Conservation (phyloP, 352 stramenopile species). For the Globisporangium perplexum region DNA sequence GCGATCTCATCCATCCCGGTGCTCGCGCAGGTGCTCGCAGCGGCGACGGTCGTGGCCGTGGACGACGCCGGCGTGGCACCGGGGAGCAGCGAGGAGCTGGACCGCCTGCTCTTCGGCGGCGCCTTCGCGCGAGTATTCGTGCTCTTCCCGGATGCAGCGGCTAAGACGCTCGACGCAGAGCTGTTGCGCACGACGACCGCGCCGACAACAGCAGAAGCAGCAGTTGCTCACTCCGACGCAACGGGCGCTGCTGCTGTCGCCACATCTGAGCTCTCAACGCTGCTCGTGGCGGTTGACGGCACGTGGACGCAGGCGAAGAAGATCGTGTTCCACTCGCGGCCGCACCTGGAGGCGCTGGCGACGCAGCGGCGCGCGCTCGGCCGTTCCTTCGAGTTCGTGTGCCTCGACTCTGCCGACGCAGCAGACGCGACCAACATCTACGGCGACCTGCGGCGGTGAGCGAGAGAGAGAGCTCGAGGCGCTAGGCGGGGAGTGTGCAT, state of each 20-base stretch:
- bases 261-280: background rate
- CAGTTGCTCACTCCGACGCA: background rate
- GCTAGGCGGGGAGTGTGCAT: background rate
- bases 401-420: conserved; percentile 18
- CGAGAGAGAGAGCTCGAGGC: background rate
- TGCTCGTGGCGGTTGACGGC: conserved; percentile 69
- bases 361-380: conserved; percentile 15
- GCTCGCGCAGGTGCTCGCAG: conserved; percentile 41
- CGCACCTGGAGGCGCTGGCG: conserved; percentile 32
- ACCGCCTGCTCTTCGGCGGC: conserved; percentile 25
- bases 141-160: conserved; percentile 36
- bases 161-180: conserved; percentile 17
- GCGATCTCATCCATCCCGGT: conserved; percentile 68
- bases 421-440: conserved; percentile 38
- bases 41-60: conserved; percentile 39
- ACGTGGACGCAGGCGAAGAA: conserved; percentile 84
- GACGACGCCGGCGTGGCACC: conserved; percentile 17
- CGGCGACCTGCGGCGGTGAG: conserved; percentile 41
- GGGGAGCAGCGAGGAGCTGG: conserved; percentile 18
- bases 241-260: background rate
- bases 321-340: conserved; percentile 44
- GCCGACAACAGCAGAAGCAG: background rate
- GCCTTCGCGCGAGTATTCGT: conserved; percentile 26
- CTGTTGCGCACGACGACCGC: conserved; percentile 1
- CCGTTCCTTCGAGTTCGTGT: conserved; percentile 42